Base-by-base conservation (phyloP, 176 grass and related monocot species). In the Triticum timopheevii region DNA sequence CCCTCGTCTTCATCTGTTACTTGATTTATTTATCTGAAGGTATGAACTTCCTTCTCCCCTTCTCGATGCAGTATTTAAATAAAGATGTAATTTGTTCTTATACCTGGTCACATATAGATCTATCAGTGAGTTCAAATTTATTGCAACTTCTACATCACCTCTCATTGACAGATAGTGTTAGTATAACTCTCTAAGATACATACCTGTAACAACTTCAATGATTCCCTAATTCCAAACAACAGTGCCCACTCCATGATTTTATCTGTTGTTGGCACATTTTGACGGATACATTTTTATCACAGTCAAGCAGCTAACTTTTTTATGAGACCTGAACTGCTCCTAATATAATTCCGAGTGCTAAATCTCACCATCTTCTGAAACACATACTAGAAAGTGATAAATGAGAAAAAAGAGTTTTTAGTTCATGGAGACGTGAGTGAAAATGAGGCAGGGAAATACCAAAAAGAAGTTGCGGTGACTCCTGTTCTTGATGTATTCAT, bases 381-480 rank as follows among this genome's bases (percentile, higher is more conserved):
- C 44, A 22, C 35, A 16, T 27, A 74, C 5, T 54, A 30, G 13
- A 65, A 89, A 59, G 10, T 44, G 13, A 73, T n/a, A 8, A 31
- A 34, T 34, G 1, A 1, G 20, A 20, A 61, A 2, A 22, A 15
- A 4, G 61, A 6, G 61, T 78, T 87, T 24, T 36, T 63, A 79
- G 25, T n/a, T 58, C 15, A 25, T 54, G 23, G 35, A 80, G 47
- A 70, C 10, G 33, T 85, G 44, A 59, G 66, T 59, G 77, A 12
- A 22, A 58, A 56, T 76, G 17, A 38, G 31, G 44, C 39, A 84
- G 38, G 39, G 36, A 65, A 49, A 10, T 90, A 88, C 81, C 89
- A 40, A 88, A 91, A 45, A 90, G 28, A 64, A 25, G 39, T 12
- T 86, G 50, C 82, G 84, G 10, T 87, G 84, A 73, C 84, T 90